Percentiles rank a stretch among this genome's conserved stretches.
Conservation (phyloP, 768 basidiomycete genomes). For the Gloeostereum incarnatum region DNA sequence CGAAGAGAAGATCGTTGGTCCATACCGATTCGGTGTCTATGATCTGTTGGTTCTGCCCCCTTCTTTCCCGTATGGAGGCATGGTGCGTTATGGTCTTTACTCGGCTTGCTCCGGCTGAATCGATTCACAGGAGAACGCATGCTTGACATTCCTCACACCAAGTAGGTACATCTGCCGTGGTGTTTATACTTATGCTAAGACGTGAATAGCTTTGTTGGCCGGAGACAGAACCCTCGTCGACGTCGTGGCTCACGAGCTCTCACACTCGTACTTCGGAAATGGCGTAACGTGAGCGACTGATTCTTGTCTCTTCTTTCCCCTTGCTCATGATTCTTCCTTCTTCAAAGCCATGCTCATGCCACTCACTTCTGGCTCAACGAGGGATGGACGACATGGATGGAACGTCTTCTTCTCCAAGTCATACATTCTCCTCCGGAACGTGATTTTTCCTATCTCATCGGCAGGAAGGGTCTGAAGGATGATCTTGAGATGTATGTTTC, state of each 20-base stretch:
- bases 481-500: conserved; percentile 52
- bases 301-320: conserved; percentile 11
- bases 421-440: conserved; percentile 70
- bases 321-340: not conserved
- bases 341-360: conserved; percentile 53
- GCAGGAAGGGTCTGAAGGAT: conserved; percentile 62
- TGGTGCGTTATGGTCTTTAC: conserved; percentile 36
- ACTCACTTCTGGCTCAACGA: conserved; percentile 88
- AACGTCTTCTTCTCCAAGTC: conserved; percentile 65
- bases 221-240: conserved; percentile 84
- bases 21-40: conserved; percentile 82
- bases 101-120: not conserved
- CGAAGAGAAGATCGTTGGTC: conserved; percentile 65
- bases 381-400: conserved; percentile 92
- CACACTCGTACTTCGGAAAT: conserved; percentile 92
- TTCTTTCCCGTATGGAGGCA: conserved; percentile 89
- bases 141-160: conserved; percentile 82
- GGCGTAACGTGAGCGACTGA: conserved; percentile 53
- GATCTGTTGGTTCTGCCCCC: conserved; percentile 86
- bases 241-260: conserved; percentile 81
- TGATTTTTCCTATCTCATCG: conserved; percentile 74
- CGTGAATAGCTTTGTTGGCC: conserved; percentile 57
- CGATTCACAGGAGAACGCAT: conserved; percentile 69
- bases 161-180: conserved; percentile 31
- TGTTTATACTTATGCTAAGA: not conserved